Evolutionary conservation across 208 protist genomes (phyloP).

Genomic region (Acanthamoeba lenticulata): DNA sequence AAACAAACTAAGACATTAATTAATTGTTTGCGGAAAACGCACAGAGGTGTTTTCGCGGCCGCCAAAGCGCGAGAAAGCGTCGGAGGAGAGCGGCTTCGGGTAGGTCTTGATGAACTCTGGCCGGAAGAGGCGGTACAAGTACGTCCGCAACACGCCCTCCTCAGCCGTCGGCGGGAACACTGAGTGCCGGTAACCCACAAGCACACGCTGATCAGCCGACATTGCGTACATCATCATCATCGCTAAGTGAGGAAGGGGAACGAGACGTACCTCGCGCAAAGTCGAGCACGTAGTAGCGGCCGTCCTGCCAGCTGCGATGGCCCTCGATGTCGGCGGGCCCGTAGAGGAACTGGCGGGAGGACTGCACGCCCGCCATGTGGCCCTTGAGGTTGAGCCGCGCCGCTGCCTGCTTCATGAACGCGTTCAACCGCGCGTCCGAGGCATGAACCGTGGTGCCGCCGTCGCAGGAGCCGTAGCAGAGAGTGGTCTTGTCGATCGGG

Average conservation of each 20-base stretch:
- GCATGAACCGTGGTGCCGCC: background rate
- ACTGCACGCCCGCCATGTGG: background rate
- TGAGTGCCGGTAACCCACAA: background rate
- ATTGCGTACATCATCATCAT: background rate
- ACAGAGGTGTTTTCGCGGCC: background rate
- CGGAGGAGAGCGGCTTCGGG: background rate
- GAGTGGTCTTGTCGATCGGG: background rate
- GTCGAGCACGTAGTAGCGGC: background rate
- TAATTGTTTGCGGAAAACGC: background rate
- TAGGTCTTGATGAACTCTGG: conserved; percentile 33
- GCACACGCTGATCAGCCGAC: background rate
- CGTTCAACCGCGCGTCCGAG: background rate
- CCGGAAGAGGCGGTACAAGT: background rate
- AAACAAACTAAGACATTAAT: background rate
- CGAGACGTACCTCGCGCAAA: background rate
- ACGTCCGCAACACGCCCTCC: background rate
- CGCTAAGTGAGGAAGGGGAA: background rate
- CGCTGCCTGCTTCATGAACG: background rate
- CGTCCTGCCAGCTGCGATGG: background rate
- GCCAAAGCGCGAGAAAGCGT: conserved; percentile 17
- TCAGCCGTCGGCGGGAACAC: background rate
- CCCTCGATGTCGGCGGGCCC: background rate
- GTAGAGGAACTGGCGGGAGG: background rate
- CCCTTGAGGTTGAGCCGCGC: background rate
- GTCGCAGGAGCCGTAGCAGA: conserved; percentile 30